A percentile compares a stretch with the other conserved stretches of the same genome.
Conservation (phyloP, 768 basidiomycete species). For the Trametes coccinea region DNA sequence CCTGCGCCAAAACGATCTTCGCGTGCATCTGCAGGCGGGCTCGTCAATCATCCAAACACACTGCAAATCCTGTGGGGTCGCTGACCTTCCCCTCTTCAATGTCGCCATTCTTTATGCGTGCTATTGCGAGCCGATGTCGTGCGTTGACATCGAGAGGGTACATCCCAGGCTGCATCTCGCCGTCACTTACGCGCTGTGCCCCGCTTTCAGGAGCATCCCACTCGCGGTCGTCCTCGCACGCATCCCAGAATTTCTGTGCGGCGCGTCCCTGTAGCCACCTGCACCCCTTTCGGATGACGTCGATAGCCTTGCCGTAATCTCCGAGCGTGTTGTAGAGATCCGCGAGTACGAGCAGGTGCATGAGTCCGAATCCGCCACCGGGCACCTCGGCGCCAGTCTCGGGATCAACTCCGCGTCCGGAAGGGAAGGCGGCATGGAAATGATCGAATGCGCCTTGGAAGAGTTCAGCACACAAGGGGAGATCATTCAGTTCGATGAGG, state of each 20-base stretch:
- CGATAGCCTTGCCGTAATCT: conserved; percentile 66
- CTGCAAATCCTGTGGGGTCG: not conserved
- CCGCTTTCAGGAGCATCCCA: conserved; percentile 57
- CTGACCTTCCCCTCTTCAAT: conserved; percentile 79
- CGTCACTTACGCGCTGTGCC: conserved; percentile 31
- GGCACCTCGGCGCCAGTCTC: conserved; percentile 27
- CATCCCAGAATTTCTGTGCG: conserved; percentile 77
- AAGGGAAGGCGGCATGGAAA: conserved; percentile 53
- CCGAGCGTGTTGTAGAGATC: conserved; percentile 78
- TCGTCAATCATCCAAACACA: not conserved
- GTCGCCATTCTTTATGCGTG: conserved; percentile 79
- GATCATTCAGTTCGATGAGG: conserved; percentile 71
- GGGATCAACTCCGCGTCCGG: conserved; percentile 44
- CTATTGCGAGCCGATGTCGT: conserved; percentile 79
- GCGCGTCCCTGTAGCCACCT: conserved; percentile 90
- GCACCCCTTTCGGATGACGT: conserved; percentile 70
- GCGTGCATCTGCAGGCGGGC: conserved; percentile 65
- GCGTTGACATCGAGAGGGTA: conserved; percentile 74
- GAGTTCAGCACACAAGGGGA: conserved; percentile 60
- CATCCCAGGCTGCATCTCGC: conserved; percentile 55
- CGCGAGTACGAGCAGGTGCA: conserved; percentile 81
- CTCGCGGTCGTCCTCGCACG: conserved; percentile 85
- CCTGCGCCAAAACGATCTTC: conserved; percentile 65
- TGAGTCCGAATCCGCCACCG: conserved; percentile 48
- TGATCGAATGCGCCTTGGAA: conserved; percentile 76